Base-by-base conservation (phyloP, 2,329 filamentous ascomycete species). In the Penicillium glabrum region DNA sequence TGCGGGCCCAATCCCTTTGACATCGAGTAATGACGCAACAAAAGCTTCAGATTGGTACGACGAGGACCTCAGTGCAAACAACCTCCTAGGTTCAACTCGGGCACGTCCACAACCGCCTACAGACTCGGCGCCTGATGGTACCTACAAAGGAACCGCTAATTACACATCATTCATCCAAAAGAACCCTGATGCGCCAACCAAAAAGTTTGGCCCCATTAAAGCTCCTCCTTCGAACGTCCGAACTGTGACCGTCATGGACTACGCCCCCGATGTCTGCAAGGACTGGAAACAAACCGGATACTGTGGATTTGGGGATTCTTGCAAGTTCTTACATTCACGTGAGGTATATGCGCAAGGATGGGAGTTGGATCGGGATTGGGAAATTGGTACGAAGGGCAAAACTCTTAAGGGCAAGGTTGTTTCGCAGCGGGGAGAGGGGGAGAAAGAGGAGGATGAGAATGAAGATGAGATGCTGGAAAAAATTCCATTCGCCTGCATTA, bases 301-400 rank as follows among this genome's bases (percentile, higher is more conserved):
- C 67, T 86, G 84, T 65, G 50, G 41, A 27, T 46, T 53, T 21
- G 41, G 39, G 39, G 90, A 95, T 71, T 87, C 82, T 4, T 96
- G 93, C 79, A 96, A 86, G 63, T 88, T 84, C 69, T 71, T 86
- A 19, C 85, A 88, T 64, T 80, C 81, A 10, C 77, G 85, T 41
- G 84, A 86, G 64, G 83, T 86, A 67, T 87, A 86, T 67, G 91
- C 93, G 66, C 89, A 93, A 71, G 95, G 95, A 3, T 99, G 95
- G 95, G 91, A 98, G 72, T 82, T 99, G 5, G 95, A 99, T 73
- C 83, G 84, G 51, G 93, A 98, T 48, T 99, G 95, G 95, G 95
- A 99, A 71, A 88, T 85, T 35, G 86, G 88, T 2, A 90, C 86
- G 7, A 93, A 85, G 66, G 82, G 81, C 60, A 79, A 75, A 56